These are phyloP conservation scores for Pythium aristosporum DNA, from an alignment of 352 stramenopile species.

Conservation along the genomic window DNA sequence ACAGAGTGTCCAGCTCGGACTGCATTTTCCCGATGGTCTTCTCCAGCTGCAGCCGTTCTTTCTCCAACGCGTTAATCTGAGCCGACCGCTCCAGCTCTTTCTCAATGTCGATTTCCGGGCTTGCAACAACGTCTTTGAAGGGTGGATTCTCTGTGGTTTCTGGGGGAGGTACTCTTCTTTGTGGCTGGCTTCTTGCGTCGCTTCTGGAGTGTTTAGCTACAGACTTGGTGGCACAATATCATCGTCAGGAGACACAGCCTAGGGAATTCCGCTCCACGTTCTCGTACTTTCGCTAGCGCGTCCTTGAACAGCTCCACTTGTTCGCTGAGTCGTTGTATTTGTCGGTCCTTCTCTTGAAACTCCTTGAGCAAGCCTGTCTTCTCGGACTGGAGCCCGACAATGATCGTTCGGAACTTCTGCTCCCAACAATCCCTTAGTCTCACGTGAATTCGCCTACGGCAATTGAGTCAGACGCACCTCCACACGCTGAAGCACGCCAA, in stretches of 20 bases:
- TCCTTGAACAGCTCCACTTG: slow-evolving; percentile 70
- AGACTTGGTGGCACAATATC: background rate
- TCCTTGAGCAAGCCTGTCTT: slow-evolving; percentile 32
- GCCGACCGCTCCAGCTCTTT: slow-evolving; percentile 11
- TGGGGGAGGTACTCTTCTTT: background rate
- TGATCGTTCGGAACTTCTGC: slow-evolving; percentile 39
- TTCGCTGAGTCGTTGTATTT: slow-evolving; percentile 37
- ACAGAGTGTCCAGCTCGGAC: background rate
- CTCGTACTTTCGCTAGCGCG: slow-evolving; percentile 37
- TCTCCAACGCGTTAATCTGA: slow-evolving; percentile 18
- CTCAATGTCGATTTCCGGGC: background rate
- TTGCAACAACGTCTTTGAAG: background rate
- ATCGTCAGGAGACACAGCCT: background rate
- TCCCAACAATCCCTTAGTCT: background rate
- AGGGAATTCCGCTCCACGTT: background rate
- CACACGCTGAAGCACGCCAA: slow-evolving; percentile 43
- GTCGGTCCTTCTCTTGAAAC: slow-evolving; percentile 33
- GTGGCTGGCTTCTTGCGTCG: background rate
- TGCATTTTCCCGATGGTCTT: slow-evolving; percentile 2
- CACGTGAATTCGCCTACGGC: background rate
- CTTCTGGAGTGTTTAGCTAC: slow-evolving; percentile 1
- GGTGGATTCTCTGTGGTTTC: background rate
- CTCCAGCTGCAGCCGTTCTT: slow-evolving; percentile 18
- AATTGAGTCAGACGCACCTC: slow-evolving; percentile 39
- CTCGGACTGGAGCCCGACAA: slow-evolving; percentile 42